Evolutionary conservation across 768 basidiomycete genomes (phyloP).

Genomic region (Russula abietina): DNA sequence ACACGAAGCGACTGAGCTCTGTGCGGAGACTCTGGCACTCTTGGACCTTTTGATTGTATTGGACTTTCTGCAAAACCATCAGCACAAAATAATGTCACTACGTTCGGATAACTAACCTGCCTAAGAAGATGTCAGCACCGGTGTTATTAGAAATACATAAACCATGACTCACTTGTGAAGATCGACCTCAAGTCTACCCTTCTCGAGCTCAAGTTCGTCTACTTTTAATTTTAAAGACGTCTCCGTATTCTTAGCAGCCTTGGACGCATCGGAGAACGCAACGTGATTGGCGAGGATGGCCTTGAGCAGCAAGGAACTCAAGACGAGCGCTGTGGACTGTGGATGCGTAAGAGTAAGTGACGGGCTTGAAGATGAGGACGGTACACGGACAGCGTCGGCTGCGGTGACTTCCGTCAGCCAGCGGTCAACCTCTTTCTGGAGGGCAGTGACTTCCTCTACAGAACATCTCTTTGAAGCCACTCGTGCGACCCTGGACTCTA

Average conservation of each 20-base stretch:
- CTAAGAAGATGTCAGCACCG: constrained; percentile 7
- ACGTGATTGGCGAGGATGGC: constrained; percentile 80
- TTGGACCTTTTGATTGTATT: constrained; percentile 26
- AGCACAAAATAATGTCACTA: background rate
- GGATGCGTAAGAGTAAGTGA: constrained; percentile 12
- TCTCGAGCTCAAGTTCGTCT: constrained; percentile 54
- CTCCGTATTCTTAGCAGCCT: constrained; percentile 59
- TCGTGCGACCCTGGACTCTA: constrained; percentile 73
- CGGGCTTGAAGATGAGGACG: constrained; percentile 22
- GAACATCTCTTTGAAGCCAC: constrained; percentile 83
- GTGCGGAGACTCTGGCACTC: constrained; percentile 25
- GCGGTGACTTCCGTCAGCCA: constrained; percentile 59
- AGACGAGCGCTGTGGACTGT: constrained; percentile 60
- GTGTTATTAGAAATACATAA: constrained; percentile 2
- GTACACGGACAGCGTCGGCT: constrained; percentile 56
- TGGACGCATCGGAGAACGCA: constrained; percentile 72
- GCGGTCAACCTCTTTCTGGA: constrained; percentile 73
- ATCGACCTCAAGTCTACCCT: constrained; percentile 60
- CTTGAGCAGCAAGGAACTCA: constrained; percentile 73
- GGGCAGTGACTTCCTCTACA: constrained; percentile 73
- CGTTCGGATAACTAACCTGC: constrained; percentile 16
- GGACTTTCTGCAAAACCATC: constrained; percentile 19
- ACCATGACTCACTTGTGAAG: constrained; percentile 55
- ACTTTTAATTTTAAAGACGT: constrained; percentile 55
- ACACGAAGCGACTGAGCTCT: constrained; percentile 24